Evolutionary conservation across 2,329 filamentous ascomycete species (phyloP).

Genomic region (Fusarium devonianum): DNA sequence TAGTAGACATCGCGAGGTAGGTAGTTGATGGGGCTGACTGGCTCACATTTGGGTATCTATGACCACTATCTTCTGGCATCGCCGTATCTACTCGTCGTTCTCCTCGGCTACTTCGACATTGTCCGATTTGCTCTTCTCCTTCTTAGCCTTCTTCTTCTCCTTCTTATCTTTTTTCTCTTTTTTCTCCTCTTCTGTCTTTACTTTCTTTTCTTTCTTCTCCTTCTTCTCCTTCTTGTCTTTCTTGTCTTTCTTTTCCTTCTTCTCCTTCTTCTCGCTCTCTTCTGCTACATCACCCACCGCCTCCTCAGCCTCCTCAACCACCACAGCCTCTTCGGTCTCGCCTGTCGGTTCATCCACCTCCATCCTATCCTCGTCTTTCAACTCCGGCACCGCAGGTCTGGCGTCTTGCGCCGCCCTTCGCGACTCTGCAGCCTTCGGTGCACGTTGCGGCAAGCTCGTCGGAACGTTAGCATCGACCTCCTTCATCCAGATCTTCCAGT

Average conservation of each 20-base stretch:
- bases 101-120: slow-evolving; percentile 13
- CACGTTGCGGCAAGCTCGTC: slow-evolving; percentile 26
- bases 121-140: slow-evolving; percentile 14
- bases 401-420: slow-evolving; percentile 1
- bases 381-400: slow-evolving; percentile 1
- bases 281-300: no score
- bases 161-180: slow-evolving; percentile 8
- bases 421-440: slow-evolving; percentile 18
- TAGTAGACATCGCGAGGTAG: not conserved
- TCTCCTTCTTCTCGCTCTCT: slow-evolving; percentile 2
- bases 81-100: slow-evolving; percentile 20
- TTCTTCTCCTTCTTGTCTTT: slow-evolving; percentile 17
- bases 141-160: slow-evolving; percentile 25
- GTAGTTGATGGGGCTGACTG: not conserved
- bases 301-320: not conserved
- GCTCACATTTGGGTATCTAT: slow-evolving; percentile 31
- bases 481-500: slow-evolving; percentile 66
- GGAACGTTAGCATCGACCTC: slow-evolving; percentile 48
- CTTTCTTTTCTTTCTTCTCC: slow-evolving; percentile 3
- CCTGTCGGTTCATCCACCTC: slow-evolving; percentile 15
- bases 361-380: slow-evolving; percentile 16
- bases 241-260: slow-evolving; percentile 2
- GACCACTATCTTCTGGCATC: slow-evolving; percentile 14
- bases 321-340: no score
- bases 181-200: slow-evolving; percentile 7